Evolutionary conservation across 495 filamentous ascomycete genomes (phyloP), one percentile per base, ranked within the genome.

Genomic region (Neurospora sp.): DNA sequence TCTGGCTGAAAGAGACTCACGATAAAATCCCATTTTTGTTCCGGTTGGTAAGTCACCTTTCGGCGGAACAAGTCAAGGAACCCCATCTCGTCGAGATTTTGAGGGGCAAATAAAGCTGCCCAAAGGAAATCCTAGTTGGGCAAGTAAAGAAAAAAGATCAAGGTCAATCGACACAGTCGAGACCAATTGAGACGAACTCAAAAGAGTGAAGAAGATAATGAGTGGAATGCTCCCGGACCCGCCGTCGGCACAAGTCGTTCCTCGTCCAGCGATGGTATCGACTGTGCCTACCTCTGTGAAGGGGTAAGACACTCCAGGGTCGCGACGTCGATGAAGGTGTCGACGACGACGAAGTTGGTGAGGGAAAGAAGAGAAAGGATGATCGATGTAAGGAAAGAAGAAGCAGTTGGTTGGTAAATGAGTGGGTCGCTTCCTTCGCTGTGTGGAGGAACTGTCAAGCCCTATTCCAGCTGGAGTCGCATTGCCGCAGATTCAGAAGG

Each of bases 11-110:
- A 14, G 20, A 8, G 72, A 85, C 93, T 74, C 87, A 96, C 94
- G 78, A 99, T 93, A 77, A 93, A 97, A 77, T 94, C 93, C 93
- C 96, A 99, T 86, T 93, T 93, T 84, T 97, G 92, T 82, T 96
- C 93, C 72, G 93, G 86, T 46, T 85, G 82, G 69, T 93, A 88
- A 70, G 88, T 86, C 44, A 86, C 88, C 77, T 85, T 82, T 78
- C 91, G 92, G 78, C 92, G 88, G 75, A 92, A 85, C 77, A 91
- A 88, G 69, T 91, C 90, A 77, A 87, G 85, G 82, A 92, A 95
- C 77, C 90, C 86, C 94, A 97, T 97, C 76, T 86, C 85, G 75
- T 75, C 76, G 76, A 78, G 72, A 74, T 77, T 72, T 70, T 44
- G 75, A 71, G 70, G 54, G 4, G 71, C 79, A 81, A 74, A 35